Percentiles rank a stretch among this genome's conserved stretches.
phyloP scores from a whole-genome alignment of 2,329 filamentous ascomycete species.

The Fusarium irregulare region DNA sequence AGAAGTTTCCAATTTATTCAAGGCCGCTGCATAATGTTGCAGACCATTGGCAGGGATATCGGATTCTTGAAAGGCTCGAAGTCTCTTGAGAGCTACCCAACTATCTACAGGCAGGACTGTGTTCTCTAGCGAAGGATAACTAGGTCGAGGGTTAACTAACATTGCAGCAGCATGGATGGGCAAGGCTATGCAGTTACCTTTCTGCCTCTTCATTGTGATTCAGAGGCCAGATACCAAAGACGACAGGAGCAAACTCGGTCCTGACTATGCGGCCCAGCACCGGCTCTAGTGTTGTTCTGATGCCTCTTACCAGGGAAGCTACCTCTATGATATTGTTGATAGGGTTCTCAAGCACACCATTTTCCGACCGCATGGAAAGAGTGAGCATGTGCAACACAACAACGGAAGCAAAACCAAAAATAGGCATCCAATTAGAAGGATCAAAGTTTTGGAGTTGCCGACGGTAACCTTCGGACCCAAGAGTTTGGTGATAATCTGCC shows the following conservation, averaged over 20 bases:
- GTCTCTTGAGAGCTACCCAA: constrained; percentile 33
- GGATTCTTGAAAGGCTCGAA: constrained; percentile 38
- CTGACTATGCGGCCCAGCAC: constrained; percentile 32
- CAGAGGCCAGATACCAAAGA: constrained; percentile 37
- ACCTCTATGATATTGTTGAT: constrained; percentile 40
- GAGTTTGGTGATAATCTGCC: constrained; percentile 47
- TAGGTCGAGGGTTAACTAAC: constrained; percentile 15
- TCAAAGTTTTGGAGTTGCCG: constrained; percentile 32
- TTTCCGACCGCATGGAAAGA: constrained; percentile 36
- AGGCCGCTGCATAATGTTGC: constrained; percentile 34
- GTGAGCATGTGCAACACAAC: constrained; percentile 49
- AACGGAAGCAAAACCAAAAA: constrained; percentile 57
- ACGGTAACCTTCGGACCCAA: constrained; percentile 48
- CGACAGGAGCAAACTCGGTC: constrained; percentile 41
- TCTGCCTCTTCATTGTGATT: constrained; percentile 19
- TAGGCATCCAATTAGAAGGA: constrained; percentile 44
- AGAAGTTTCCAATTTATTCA: constrained; percentile 33
- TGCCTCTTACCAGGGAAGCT: constrained; percentile 37
- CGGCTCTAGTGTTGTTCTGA: constrained; percentile 36
- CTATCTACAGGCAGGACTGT: constrained; percentile 39
- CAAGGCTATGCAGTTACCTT: background rate
- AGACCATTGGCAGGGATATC: constrained; percentile 37
- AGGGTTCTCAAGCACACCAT: constrained; percentile 32
- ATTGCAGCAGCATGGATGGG: background rate
- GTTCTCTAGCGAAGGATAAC: constrained; percentile 33